A percentile compares a stretch with the other conserved stretches of the same genome.
These are phyloP conservation scores for Cercophora sp. DNA, from an alignment of 495 filamentous ascomycete species.

Conservation along the genomic window DNA sequence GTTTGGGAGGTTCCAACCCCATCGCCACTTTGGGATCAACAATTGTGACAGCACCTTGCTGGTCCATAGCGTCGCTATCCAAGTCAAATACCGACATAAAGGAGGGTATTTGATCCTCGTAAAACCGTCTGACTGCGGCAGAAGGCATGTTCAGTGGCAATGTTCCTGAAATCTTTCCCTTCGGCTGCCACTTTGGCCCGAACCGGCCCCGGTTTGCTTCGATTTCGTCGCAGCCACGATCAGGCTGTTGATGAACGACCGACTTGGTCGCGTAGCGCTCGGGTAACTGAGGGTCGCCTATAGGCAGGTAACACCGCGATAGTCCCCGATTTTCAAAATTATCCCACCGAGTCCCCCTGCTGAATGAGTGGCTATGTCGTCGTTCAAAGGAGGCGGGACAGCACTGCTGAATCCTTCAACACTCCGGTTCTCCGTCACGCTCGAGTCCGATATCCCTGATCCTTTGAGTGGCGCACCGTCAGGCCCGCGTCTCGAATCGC, in stretches of 20 bases:
- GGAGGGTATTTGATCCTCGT: slow-evolving; percentile 66
- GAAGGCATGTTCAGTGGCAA: slow-evolving; percentile 48
- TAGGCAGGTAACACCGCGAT: too few species aligned
- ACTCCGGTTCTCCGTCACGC: not conserved
- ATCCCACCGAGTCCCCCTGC: too few species aligned
- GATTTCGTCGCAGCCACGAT: slow-evolving; percentile 23
- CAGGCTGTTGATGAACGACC: slow-evolving; percentile 17
- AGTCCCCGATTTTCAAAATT: too few species aligned
- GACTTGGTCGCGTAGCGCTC: slow-evolving; percentile 15
- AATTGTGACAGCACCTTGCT: slow-evolving; percentile 39
- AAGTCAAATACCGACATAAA: slow-evolving; percentile 68
- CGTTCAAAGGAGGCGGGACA: slow-evolving; percentile 20
- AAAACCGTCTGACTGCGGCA: slow-evolving; percentile 47
- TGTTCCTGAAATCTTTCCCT: not conserved
- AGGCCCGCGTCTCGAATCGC: not conserved
- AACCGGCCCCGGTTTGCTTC: slow-evolving; percentile 14
- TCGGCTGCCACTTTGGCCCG: slow-evolving; percentile 10
- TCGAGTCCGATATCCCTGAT: not conserved
- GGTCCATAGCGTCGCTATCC: slow-evolving; percentile 42
- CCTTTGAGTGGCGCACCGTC: not conserved
- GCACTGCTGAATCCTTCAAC: slow-evolving; percentile 34
- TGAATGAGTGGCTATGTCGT: slow-evolving; percentile 5
- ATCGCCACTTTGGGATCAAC: slow-evolving; percentile 41
- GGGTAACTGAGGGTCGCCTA: slow-evolving; percentile 20
- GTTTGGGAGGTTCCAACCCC: slow-evolving; percentile 34